These are phyloP conservation scores for Neotropicomus parvogracilis DNA, from an alignment of 1,284 basidiomycete genomes.

Conservation along the genomic window DNA sequence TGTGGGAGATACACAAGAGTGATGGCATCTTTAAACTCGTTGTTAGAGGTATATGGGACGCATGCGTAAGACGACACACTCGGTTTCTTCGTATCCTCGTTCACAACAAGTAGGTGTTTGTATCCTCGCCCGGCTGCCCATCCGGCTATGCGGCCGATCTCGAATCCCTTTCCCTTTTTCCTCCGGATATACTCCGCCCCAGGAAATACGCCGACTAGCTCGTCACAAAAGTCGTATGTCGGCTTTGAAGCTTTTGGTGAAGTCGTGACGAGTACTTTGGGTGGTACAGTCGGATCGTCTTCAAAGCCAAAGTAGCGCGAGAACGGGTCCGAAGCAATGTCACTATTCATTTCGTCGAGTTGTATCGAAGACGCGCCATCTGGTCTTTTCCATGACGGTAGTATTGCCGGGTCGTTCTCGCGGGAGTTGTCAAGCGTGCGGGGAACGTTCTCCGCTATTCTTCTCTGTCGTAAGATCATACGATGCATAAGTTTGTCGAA, in stretches of 20 bases:
- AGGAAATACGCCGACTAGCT: slow-evolving; percentile 88
- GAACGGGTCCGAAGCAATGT: slow-evolving; percentile 71
- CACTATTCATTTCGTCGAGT: slow-evolving; percentile 58
- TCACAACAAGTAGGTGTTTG: slow-evolving; percentile 87
- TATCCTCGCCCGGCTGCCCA: slow-evolving; percentile 92
- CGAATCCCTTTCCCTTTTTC: slow-evolving; percentile 90
- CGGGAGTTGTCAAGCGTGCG: slow-evolving; percentile 92
- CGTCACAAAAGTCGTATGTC: slow-evolving; percentile 88
- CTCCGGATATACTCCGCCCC: slow-evolving; percentile 91
- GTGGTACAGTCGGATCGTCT: slow-evolving; percentile 66
- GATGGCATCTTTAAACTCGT: slow-evolving; percentile 64
- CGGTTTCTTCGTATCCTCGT: slow-evolving; percentile 90
- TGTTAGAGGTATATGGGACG: slow-evolving; percentile 9
- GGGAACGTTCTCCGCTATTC: slow-evolving; percentile 81
- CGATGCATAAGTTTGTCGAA: neutral
- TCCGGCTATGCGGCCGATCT: slow-evolving; percentile 87
- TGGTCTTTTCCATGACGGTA: slow-evolving; percentile 44
- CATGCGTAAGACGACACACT: slow-evolving; percentile 49
- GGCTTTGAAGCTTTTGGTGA: slow-evolving; percentile 81
- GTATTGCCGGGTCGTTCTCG: slow-evolving; percentile 82
- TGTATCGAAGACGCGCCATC: slow-evolving; percentile 35
- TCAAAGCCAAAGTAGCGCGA: slow-evolving; percentile 63
- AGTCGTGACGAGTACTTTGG: slow-evolving; percentile 88
- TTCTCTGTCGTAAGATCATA: slow-evolving; percentile 55
- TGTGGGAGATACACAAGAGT: slow-evolving; percentile 88